Percentiles rank a stretch among this genome's conserved stretches.
phyloP scores from a whole-genome alignment of 805 yeast genomes.

The Geotrichum ghanense region DNA sequence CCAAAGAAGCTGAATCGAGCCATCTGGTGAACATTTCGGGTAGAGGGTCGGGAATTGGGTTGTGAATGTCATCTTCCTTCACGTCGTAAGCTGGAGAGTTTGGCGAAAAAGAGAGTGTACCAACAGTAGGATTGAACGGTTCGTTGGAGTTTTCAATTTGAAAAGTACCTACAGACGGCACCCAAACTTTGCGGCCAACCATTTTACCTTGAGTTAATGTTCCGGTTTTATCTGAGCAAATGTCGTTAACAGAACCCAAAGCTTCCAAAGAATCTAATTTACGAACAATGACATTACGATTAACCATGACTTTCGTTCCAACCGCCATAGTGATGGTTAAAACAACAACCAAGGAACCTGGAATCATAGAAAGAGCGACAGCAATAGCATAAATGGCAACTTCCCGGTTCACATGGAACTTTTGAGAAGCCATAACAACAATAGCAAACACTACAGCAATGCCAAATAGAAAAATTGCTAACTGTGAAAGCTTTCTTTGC shows the following conservation, averaged over 20 bases:
- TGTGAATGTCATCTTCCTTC: constrained; percentile 11
- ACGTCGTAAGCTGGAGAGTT: constrained; percentile 25
- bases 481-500: constrained; percentile 60
- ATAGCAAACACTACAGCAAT: constrained; percentile 81
- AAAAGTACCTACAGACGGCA: constrained; percentile 51
- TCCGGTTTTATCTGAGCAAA: constrained; percentile 82
- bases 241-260: constrained; percentile 73
- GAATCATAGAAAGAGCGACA: constrained; percentile 73
- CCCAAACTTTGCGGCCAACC: constrained; percentile 61
- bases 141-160: constrained; percentile 43
- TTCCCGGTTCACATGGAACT: constrained; percentile 59
- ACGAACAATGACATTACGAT: constrained; percentile 59
- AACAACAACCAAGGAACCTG: constrained; percentile 69
- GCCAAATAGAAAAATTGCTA: constrained; percentile 60
- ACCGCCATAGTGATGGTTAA: constrained; percentile 80
- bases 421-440: constrained; percentile 77
- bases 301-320: constrained; percentile 65
- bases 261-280: constrained; percentile 71
- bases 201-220: constrained; percentile 72
- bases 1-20: constrained; percentile 59
- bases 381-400: constrained; percentile 86
- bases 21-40: constrained; percentile 33
- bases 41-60: constrained; percentile 9
- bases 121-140: constrained; percentile 54
- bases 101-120: constrained; percentile 31